phyloP scores from a whole-genome alignment of 169 alveolate species.

The Cryptosporidium xiaoi region DNA sequence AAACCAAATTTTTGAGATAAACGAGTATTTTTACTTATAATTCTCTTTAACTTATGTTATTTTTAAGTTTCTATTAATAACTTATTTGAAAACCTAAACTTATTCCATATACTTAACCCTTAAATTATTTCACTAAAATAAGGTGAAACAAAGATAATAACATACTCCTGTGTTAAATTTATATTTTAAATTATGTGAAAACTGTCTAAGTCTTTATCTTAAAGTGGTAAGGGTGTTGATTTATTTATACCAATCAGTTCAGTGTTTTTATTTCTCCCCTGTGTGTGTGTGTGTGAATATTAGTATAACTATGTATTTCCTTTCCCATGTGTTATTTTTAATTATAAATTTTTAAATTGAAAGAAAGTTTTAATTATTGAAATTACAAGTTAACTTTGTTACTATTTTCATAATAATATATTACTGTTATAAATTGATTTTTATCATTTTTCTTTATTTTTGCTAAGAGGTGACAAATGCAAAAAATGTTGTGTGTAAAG shows the following conservation, averaged over 20 bases:
- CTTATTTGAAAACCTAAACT: too few relatives aligned
- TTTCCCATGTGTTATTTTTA: background rate
- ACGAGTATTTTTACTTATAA: too few relatives aligned
- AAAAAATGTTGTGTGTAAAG: too few relatives aligned
- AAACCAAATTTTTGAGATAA: too few relatives aligned
- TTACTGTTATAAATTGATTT: too few relatives aligned
- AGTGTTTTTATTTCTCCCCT: slow-evolving; percentile 7
- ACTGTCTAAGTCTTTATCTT: slow-evolving; percentile 60
- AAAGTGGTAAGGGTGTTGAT: slow-evolving; percentile 55
- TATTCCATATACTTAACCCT: too few relatives aligned
- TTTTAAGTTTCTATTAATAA: too few relatives aligned
- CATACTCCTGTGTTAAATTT: background rate
- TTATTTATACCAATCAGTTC: background rate
- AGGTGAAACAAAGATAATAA: background rate
- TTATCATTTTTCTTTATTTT: too few relatives aligned
- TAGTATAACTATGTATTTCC: background rate
- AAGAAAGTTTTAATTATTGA: background rate
- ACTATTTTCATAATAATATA: background rate
- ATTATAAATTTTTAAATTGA: background rate
- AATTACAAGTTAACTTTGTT: background rate
- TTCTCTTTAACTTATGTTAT: too few relatives aligned
- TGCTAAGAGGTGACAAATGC: too few relatives aligned
- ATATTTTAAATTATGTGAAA: background rate
- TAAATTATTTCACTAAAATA: too few relatives aligned
- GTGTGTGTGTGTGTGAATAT: slow-evolving; percentile 19